These are phyloP conservation scores for Kuraishia piskuri DNA, from an alignment of 805 yeast genomes.

Conservation along the genomic window DNA sequence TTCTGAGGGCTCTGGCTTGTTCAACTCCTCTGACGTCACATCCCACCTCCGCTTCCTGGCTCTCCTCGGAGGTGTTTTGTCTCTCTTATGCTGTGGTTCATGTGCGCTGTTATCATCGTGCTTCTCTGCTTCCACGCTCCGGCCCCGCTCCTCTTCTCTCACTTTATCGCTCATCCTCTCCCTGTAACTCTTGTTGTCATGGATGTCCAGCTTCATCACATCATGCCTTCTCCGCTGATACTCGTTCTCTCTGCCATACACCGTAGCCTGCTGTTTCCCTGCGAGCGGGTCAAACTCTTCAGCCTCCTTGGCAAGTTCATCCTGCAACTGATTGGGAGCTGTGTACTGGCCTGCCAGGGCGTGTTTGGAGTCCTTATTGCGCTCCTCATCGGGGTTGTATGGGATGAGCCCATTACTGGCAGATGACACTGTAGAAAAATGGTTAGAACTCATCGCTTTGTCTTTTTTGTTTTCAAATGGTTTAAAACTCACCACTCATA, in stretches of 20 bases:
- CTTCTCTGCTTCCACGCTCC: slow-evolving; percentile 5
- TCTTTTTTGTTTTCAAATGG: too few species aligned
- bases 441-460: not conserved
- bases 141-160: slow-evolving; percentile 26
- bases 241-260: slow-evolving; percentile 31
- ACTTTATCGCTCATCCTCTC: slow-evolving; percentile 33
- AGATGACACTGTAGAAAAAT: not conserved
- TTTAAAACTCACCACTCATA: not conserved
- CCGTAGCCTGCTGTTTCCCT: slow-evolving; percentile 17
- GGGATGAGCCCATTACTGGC: not conserved
- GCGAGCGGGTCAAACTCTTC: slow-evolving; percentile 15
- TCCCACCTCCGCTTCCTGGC: slow-evolving; percentile 34
- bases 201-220: slow-evolving; percentile 3
- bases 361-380: not conserved
- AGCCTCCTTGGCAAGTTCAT: slow-evolving; percentile 11
- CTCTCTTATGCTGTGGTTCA: slow-evolving; percentile 6
- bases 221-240: slow-evolving; percentile 34
- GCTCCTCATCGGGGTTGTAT: not conserved
- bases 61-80: slow-evolving; percentile 11
- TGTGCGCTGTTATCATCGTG: slow-evolving; percentile 14
- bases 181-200: slow-evolving; percentile 24
- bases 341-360: slow-evolving; percentile 8
- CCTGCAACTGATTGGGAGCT: slow-evolving; percentile 9
- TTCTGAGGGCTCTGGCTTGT: slow-evolving; percentile 6
- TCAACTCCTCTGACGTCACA: slow-evolving; percentile 29